Conservation (phyloP, 208 protist genomes). For the Trypanosoma platydactyli region DNA sequence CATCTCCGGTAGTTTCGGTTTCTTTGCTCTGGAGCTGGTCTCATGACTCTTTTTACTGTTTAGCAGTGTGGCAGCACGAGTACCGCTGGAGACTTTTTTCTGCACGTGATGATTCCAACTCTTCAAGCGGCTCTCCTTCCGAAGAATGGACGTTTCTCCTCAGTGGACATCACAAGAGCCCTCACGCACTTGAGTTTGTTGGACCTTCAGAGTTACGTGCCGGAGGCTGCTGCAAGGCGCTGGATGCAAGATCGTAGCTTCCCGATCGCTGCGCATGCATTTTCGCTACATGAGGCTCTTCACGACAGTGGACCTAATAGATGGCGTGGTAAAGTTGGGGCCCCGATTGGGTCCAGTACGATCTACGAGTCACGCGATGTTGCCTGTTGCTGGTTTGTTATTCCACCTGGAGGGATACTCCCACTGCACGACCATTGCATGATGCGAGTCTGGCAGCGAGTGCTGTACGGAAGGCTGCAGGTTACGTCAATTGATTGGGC, state of each 20-base stretch:
- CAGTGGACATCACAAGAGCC: conserved; percentile 26
- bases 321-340: background rate
- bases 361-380: conserved; percentile 46
- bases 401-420: conserved; percentile 51
- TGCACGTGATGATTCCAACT: background rate
- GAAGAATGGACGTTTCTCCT: conserved; percentile 2
- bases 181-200: conserved; percentile 35
- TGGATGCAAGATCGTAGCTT: conserved; percentile 33
- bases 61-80: background rate
- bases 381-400: conserved; percentile 74
- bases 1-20: too few relatives aligned
- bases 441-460: conserved; percentile 60
- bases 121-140: conserved; percentile 3
- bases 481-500: conserved; percentile 48
- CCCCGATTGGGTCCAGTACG: conserved; percentile 55
- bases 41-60: too few relatives aligned
- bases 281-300: conserved; percentile 46
- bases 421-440: conserved; percentile 76
- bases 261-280: conserved; percentile 31
- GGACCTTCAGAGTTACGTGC: conserved; percentile 56
- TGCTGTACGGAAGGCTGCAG: conserved; percentile 53
- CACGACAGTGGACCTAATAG: background rate
- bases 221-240: conserved; percentile 24
- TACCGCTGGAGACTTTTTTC: background rate
- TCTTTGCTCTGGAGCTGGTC: too few relatives aligned